Evolutionary conservation across 345 rosid genomes (phyloP), one percentile per base, ranked within the genome.

Genomic region (Syzygium grande): DNA sequence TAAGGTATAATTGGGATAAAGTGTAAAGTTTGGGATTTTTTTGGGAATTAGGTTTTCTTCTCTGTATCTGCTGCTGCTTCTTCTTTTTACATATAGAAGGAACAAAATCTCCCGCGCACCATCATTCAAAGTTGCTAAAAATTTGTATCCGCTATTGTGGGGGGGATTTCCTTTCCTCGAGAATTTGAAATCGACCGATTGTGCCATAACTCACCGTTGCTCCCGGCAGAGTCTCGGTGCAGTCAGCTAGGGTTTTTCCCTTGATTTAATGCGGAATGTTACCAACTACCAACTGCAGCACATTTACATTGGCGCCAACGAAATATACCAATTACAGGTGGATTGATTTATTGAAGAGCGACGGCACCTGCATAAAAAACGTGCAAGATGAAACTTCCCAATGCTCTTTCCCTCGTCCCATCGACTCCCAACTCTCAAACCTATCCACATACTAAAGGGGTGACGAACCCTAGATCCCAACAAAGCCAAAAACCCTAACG

Each of bases 171-270:
- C 46, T 43, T 43, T 43, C 46, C 46, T 43, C 46, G 7, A 43
- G 46, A 43, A 43, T 41, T 41, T 41, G 43, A 41, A 41, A 41
- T 41, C 43, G 43, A 41, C 43, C 43, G 43, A 41, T 41, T 41
- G 7, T 7, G 46, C 46, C 46, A 6, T 43, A 6, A 43, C 46
- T 43, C 73, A 14, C 73, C 73, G 73, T 13, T 1, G 9, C 34
- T 15, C 17, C 63, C 4, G n/a, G n/a, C 61, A 0, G 11, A 0
- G 5, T 11, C 29, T 0, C 65, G 1, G 7, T 11, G 30, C 30
- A 0, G 65, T 59, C 65, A 12, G 7, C 65, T 11, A 59, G 27
- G 65, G 30, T 15, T 27, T 27, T 15, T 27, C 65, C 65, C 11
- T 27, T 4, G 27, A 59, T 13, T 34, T 17, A 68, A 34, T 68